Percentiles rank a stretch among this genome's conserved stretches.
Conservation (phyloP, 2,329 filamentous ascomycete genomes). For the Triangularia verruculosa region DNA sequence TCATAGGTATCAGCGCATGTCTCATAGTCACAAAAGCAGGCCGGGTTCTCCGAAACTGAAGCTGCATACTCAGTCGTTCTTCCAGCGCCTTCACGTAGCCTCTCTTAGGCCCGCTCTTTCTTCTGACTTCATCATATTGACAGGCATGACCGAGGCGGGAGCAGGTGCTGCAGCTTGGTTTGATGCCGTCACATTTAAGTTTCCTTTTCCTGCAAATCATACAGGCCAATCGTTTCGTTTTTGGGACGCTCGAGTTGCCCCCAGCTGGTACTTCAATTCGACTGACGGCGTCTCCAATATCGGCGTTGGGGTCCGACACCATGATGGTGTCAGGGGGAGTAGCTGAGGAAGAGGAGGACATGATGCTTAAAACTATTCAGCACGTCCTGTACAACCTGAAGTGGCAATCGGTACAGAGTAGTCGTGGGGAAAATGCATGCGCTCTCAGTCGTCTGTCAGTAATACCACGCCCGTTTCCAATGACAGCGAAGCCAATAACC, state of each 20-base stretch:
- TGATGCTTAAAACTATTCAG: background rate
- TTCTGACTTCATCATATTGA: slow-evolving; percentile 86
- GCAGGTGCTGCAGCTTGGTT: slow-evolving; percentile 86
- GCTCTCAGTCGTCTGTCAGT: background rate
- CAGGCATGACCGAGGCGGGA: slow-evolving; percentile 82
- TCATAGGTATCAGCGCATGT: slow-evolving; percentile 17
- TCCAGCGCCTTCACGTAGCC: slow-evolving; percentile 94
- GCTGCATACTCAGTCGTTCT: slow-evolving; percentile 76
- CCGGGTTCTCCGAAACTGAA: background rate
- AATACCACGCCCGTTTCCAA: background rate
- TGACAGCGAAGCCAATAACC: background rate
- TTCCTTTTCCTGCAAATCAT: slow-evolving; percentile 92
- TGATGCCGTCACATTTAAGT: slow-evolving; percentile 80
- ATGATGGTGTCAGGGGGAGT: slow-evolving; percentile 32
- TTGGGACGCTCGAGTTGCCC: slow-evolving; percentile 60
- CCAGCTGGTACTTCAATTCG: slow-evolving; percentile 15
- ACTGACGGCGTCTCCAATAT: slow-evolving; percentile 19
- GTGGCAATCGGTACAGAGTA: background rate
- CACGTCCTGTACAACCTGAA: background rate
- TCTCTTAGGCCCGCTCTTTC: slow-evolving; percentile 91
- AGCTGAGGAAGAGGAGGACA: slow-evolving; percentile 26
- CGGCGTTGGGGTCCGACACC: slow-evolving; percentile 25
- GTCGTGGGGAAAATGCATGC: background rate
- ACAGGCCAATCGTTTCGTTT: slow-evolving; percentile 91
- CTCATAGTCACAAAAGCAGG: background rate